Percentiles rank a stretch among this genome's conserved stretches.
Evolutionary conservation across 148 eudicot genomes (phyloP).

Genomic region (Rhododendron mucronatum): DNA sequence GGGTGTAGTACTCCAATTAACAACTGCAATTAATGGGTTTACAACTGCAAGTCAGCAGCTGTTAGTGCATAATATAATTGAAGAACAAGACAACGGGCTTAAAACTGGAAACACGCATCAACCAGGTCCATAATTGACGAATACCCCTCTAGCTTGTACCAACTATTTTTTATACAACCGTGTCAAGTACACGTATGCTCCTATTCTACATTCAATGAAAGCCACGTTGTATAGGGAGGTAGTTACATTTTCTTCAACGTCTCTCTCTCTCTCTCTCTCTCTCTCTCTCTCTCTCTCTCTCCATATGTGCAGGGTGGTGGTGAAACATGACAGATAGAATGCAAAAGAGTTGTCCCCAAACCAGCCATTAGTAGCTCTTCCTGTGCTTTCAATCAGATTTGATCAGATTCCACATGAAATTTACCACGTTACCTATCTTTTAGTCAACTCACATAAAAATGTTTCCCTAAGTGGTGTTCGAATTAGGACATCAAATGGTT

Average conservation of each 20-base stretch:
- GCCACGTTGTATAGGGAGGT: background rate
- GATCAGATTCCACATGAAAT: background rate
- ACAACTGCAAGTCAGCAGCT: background rate
- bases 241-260: background rate
- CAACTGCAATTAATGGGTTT: background rate
- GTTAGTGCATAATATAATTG: background rate
- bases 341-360: background rate
- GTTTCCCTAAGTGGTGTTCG: background rate
- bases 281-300: constrained; percentile 9
- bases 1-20: background rate
- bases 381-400: background rate
- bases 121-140: background rate
- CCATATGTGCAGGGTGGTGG: background rate
- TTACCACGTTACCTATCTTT: background rate
- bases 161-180: background rate
- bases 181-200: background rate
- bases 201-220: background rate
- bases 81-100: background rate
- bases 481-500: background rate
- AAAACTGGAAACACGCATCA: background rate
- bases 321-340: constrained; percentile 16
- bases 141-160: background rate
- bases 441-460: background rate
- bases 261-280: background rate
- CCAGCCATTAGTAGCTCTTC: background rate